These are phyloP conservation scores for Trametes sp. DNA, from an alignment of 1,284 basidiomycete species.

Conservation along the genomic window DNA sequence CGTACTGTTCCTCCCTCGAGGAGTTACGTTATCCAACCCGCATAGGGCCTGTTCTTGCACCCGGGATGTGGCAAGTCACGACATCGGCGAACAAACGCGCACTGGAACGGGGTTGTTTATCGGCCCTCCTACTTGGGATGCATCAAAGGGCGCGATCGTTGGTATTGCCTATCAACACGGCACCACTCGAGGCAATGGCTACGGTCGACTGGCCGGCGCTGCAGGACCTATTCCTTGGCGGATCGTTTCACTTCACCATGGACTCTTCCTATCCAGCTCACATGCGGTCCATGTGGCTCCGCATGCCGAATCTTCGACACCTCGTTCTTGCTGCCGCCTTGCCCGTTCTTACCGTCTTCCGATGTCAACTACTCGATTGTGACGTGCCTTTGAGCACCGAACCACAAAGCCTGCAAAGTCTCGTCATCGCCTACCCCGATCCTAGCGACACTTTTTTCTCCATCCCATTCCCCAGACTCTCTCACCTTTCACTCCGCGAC, in stretches of 20 bases:
- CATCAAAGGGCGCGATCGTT: neutral
- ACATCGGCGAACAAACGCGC: neutral
- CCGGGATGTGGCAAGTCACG: neutral
- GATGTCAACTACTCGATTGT: neutral
- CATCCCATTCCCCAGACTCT: neutral
- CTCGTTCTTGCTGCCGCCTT: neutral
- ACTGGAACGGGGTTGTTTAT: neutral
- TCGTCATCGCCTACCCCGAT: neutral
- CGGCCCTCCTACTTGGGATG: neutral
- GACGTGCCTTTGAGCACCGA: neutral
- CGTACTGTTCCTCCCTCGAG: too few relatives aligned
- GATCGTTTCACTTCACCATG: neutral
- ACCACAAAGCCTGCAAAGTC: neutral
- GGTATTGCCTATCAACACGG: neutral
- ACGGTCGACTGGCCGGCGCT: neutral
- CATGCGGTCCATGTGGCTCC: neutral
- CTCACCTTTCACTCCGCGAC: slow-evolving; percentile 14
- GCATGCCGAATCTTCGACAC: neutral
- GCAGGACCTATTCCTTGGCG: neutral
- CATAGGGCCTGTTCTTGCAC: neutral
- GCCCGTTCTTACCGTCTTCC: neutral
- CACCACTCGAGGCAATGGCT: neutral
- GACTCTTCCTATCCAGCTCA: neutral
- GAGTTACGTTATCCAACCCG: neutral
- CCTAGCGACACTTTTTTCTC: slow-evolving; percentile 1